Percentiles rank a stretch among this genome's conserved stretches.
Conservation (phyloP, 495 filamentous ascomycete species). For the Aspergillus bridgeri region DNA sequence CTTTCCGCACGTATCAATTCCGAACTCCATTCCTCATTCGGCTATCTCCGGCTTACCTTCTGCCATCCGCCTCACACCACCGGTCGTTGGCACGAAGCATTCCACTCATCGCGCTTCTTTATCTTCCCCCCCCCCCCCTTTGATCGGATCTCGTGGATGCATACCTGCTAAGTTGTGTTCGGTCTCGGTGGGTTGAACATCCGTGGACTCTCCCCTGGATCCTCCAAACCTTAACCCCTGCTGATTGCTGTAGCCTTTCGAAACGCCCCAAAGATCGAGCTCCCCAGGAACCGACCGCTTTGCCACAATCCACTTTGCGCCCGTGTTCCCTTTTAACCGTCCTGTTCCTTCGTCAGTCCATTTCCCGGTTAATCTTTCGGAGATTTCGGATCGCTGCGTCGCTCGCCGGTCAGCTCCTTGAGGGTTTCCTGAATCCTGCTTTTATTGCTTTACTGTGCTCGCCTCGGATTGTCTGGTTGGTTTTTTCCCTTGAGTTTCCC, state of each 20-base stretch:
- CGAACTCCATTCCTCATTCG: conserved; percentile 23
- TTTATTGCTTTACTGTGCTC: neutral
- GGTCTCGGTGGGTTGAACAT: conserved; percentile 6
- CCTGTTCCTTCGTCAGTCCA: neutral
- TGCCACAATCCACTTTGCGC: conserved; percentile 16
- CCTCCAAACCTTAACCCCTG: conserved; percentile 17
- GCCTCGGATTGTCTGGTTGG: neutral
- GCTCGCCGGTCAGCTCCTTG: neutral
- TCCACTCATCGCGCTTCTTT: conserved; percentile 1
- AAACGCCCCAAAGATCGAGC: conserved; percentile 8
- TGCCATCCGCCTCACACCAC: neutral
- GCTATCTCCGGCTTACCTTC: conserved; percentile 37
- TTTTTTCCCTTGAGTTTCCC: neutral
- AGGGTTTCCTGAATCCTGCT: neutral
- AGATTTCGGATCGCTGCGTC: neutral
- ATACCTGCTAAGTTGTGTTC: neutral
- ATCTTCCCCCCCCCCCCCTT: conserved; percentile 9
- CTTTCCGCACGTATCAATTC: conserved; percentile 29
- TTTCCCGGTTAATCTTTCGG: neutral
- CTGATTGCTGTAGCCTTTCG: conserved; percentile 15
- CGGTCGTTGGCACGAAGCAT: neutral
- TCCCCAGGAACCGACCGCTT: conserved; percentile 25
- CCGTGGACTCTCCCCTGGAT: conserved; percentile 9
- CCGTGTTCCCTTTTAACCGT: neutral
- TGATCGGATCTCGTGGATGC: conserved; percentile 3